Conservation (phyloP, 108 stramenopile genomes). For the Seminavis robusta region DNA sequence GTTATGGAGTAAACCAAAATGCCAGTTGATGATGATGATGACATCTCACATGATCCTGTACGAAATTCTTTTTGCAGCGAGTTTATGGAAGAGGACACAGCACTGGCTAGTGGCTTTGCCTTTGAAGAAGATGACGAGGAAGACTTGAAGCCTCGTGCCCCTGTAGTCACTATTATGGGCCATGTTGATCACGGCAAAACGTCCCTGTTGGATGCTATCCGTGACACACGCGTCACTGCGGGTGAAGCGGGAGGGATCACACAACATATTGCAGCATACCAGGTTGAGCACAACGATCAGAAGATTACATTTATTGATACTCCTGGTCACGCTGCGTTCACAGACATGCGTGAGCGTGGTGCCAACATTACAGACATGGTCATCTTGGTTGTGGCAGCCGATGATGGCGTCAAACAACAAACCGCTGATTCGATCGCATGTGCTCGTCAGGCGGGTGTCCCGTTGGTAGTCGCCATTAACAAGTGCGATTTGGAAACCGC, state of each 20-base stretch:
- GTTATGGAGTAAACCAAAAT: background rate
- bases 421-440: constrained; percentile 96
- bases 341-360: constrained; percentile 95
- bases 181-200: constrained; percentile 99
- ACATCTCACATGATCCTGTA: background rate
- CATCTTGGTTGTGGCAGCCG: constrained; percentile 98
- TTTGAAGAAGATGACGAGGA: constrained; percentile 71
- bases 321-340: constrained; percentile 98
- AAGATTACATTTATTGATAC: constrained; percentile 98
- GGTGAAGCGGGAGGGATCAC: constrained; percentile 99
- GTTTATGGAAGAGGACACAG: constrained; percentile 52
- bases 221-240: constrained; percentile 86
- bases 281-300: constrained; percentile 69
- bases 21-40: too few relatives aligned
- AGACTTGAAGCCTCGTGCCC: constrained; percentile 76
- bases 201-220: constrained; percentile 93
- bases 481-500: constrained; percentile 92
- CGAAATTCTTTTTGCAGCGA: background rate
- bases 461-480: constrained; percentile 95
- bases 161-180: constrained; percentile 99
- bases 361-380: constrained; percentile 98
- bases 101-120: constrained; percentile 59
- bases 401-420: constrained; percentile 98
- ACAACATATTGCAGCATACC: constrained; percentile 95
- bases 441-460: constrained; percentile 89